Conservation (phyloP, 768 basidiomycete species). For the Tricholoma terreum region DNA sequence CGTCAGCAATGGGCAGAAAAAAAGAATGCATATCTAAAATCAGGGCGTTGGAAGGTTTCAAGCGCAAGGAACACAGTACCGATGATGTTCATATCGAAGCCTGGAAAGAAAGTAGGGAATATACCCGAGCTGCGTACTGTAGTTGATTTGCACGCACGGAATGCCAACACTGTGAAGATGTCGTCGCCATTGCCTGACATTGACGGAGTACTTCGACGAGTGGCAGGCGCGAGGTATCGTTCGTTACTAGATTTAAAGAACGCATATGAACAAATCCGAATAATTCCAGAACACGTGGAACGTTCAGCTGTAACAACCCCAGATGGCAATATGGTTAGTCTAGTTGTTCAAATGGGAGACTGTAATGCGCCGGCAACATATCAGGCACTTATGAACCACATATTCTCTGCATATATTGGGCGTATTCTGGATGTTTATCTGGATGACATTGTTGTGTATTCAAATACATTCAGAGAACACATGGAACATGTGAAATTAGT, state of each 20-base stretch:
- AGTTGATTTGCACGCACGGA: no score
- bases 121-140: slow-evolving; percentile 32
- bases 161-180: no score
- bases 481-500: no score
- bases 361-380: no score
- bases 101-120: slow-evolving; percentile 27
- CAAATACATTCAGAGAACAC: no score
- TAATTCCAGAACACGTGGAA: slow-evolving; percentile 24
- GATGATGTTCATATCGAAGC: slow-evolving; percentile 29
- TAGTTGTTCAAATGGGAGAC: slow-evolving; percentile 22
- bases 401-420: slow-evolving; percentile 30
- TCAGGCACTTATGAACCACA: slow-evolving; percentile 31
- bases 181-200: no score
- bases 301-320: slow-evolving; percentile 19
- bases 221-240: slow-evolving; percentile 16
- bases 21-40: no score
- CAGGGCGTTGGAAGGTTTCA: no score
- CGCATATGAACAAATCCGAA: slow-evolving; percentile 36
- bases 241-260: slow-evolving; percentile 31
- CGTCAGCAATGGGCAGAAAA: no score
- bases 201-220: slow-evolving; percentile 17
- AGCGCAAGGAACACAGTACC: no score
- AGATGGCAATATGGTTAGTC: slow-evolving; percentile 26
- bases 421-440: no score
- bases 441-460: no score